These are phyloP conservation scores for Nicotiana tabacum DNA, from an alignment of 257 asterid species.

Conservation along the genomic window DNA sequence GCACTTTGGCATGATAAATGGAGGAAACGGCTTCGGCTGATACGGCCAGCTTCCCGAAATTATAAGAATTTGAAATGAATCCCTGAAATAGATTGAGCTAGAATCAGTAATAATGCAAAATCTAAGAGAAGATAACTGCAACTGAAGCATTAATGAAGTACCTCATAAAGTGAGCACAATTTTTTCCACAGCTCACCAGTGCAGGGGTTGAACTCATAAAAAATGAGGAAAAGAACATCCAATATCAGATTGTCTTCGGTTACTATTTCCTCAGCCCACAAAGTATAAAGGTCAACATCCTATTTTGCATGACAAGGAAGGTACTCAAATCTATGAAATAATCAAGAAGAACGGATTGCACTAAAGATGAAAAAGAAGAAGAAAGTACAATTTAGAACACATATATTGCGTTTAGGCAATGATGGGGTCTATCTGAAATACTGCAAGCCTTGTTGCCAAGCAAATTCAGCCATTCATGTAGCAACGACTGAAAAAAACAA, in stretches of 20 bases:
- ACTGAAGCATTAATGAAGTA: conserved; percentile 25
- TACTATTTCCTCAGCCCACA: conserved; percentile 93
- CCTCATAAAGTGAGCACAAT: conserved; percentile 74
- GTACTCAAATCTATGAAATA: conserved; percentile 6
- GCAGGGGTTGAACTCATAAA: conserved; percentile 71
- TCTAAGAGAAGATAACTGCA: conserved; percentile 16
- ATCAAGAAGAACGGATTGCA: conserved; percentile 4
- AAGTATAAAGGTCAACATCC: conserved; percentile 70
- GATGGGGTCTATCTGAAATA: neutral
- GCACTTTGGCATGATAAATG: conserved; percentile 75
- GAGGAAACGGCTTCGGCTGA: conserved; percentile 66
- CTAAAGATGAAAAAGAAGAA: conserved; percentile 1
- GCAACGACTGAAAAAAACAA: neutral
- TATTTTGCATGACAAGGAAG: conserved; percentile 24
- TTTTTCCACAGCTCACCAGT: conserved; percentile 74
- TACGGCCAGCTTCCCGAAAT: conserved; percentile 68
- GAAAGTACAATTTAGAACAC: neutral
- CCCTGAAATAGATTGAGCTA: conserved; percentile 45
- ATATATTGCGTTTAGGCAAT: neutral
- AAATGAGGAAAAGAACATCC: conserved; percentile 76
- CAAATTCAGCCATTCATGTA: neutral
- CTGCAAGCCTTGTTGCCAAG: neutral
- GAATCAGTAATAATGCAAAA: conserved; percentile 13
- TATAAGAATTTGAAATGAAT: conserved; percentile 54
- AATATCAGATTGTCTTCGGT: conserved; percentile 77